A percentile compares a stretch with the other conserved stretches of the same genome.
Conservation (phyloP, 345 rosid species). For the Syzygium aromaticum region DNA sequence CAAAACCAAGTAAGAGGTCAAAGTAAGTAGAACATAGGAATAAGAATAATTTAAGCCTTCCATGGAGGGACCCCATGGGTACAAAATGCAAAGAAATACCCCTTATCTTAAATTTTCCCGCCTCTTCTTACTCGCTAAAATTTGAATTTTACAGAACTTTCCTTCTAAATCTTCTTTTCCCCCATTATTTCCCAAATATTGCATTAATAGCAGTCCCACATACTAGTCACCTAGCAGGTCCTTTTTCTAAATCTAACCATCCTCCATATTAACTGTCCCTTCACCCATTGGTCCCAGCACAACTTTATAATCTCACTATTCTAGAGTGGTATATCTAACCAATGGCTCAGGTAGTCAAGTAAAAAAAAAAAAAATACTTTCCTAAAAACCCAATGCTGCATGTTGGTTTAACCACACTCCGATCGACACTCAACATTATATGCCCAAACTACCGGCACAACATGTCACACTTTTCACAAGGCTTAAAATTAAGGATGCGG, state of each 20-base stretch:
- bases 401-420: neutral
- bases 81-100: neutral
- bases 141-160: neutral
- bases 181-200: neutral
- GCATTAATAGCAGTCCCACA: neutral
- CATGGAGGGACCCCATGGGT: accelerated
- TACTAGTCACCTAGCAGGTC: neutral
- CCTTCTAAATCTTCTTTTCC: neutral
- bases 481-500: neutral
- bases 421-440: neutral
- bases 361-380: neutral
- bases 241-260: neutral
- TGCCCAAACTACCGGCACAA: neutral
- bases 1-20: neutral
- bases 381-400: neutral
- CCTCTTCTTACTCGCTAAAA: neutral
- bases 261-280: neutral
- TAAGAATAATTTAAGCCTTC: neutral
- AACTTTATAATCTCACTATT: neutral
- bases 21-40: neutral
- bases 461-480: neutral
- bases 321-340: neutral
- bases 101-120: neutral
- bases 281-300: neutral
- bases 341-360: neutral